Evolutionary conservation across 805 yeast species (phyloP).

Genomic region (Candida germanica): DNA sequence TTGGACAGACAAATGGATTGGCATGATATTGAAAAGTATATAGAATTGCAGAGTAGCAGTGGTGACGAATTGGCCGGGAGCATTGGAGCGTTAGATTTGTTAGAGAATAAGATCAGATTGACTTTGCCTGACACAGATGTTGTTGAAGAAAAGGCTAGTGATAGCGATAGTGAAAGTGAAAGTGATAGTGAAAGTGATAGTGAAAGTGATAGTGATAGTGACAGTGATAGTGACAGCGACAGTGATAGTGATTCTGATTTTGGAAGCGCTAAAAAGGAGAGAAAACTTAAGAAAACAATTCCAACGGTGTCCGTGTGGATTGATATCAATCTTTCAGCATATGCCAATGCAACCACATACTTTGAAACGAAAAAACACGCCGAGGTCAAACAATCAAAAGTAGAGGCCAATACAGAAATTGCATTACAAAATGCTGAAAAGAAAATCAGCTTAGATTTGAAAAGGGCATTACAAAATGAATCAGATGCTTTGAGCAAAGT

Average conservation of each 20-base stretch:
- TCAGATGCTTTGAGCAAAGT: slow-evolving; percentile 50
- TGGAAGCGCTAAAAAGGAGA: slow-evolving; percentile 3
- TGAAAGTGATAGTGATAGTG: slow-evolving; percentile 15
- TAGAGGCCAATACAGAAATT: slow-evolving; percentile 68
- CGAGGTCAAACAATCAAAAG: slow-evolving; percentile 72
- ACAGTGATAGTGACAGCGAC: slow-evolving; percentile 13
- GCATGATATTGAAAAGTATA: slow-evolving; percentile 78
- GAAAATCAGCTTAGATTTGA: slow-evolving; percentile 70
- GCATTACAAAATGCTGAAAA: slow-evolving; percentile 83
- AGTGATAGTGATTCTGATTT: slow-evolving; percentile 17
- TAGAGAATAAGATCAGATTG: slow-evolving; percentile 63
- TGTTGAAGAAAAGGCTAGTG: slow-evolving; percentile 19
- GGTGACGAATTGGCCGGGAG: slow-evolving; percentile 61
- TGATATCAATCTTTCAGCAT: slow-evolving; percentile 70
- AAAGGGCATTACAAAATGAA: slow-evolving; percentile 56
- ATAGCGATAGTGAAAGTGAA: slow-evolving; percentile 22
- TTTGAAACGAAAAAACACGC: slow-evolving; percentile 77
- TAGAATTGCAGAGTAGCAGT: slow-evolving; percentile 64
- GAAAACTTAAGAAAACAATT: slow-evolving; percentile 9
- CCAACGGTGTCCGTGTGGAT: slow-evolving; percentile 52
- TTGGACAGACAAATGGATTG: slow-evolving; percentile 90
- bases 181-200: slow-evolving; percentile 36
- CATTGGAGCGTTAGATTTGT: slow-evolving; percentile 69
- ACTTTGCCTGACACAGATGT: slow-evolving; percentile 43
- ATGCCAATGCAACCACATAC: slow-evolving; percentile 82